phyloP scores from a whole-genome alignment of 2,329 filamentous ascomycete genomes.

The Ophidiomyces ophidiicola region DNA sequence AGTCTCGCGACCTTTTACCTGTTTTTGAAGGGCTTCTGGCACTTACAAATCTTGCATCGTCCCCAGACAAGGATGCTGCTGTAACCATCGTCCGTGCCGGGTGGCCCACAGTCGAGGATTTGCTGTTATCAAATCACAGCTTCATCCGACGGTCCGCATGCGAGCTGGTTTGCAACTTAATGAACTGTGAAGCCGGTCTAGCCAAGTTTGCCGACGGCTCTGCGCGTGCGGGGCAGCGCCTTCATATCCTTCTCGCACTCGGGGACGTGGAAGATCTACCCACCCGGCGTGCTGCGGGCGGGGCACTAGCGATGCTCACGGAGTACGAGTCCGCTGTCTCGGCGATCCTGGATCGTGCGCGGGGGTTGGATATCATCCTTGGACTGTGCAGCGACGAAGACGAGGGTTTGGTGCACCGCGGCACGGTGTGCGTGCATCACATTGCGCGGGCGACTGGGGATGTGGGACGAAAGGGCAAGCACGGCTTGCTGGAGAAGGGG shows the following conservation, averaged over 20 bases:
- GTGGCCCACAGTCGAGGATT: slow-evolving; percentile 69
- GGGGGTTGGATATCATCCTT: slow-evolving; percentile 68
- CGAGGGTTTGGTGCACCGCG: slow-evolving; percentile 45
- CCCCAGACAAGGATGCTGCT: slow-evolving; percentile 36
- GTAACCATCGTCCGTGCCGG: slow-evolving; percentile 62
- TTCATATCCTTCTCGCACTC: slow-evolving; percentile 77
- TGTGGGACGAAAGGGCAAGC: slow-evolving; percentile 48
- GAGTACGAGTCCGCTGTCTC: slow-evolving; percentile 62
- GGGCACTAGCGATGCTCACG: slow-evolving; percentile 74
- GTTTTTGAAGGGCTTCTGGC: slow-evolving; percentile 85
- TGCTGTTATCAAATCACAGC: slow-evolving; percentile 62
- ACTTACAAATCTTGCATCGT: slow-evolving; percentile 80
- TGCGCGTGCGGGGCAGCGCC: slow-evolving; percentile 55
- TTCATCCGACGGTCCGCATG: slow-evolving; percentile 71
- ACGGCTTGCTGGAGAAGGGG: slow-evolving; percentile 48
- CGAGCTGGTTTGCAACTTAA: slow-evolving; percentile 82
- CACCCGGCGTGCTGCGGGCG: slow-evolving; percentile 73
- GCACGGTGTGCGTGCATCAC: slow-evolving; percentile 63
- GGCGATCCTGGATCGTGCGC: slow-evolving; percentile 56
- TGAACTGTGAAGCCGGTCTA: slow-evolving; percentile 34
- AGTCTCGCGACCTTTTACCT: slow-evolving; percentile 65
- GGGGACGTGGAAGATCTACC: slow-evolving; percentile 71
- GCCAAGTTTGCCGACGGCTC: slow-evolving; percentile 42
- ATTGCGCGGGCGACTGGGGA: slow-evolving; percentile 56
- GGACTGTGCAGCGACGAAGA: slow-evolving; percentile 61